These are phyloP conservation scores for Cladosporium sp. DNA, from an alignment of 2,329 filamentous ascomycete species.

Conservation along the genomic window DNA sequence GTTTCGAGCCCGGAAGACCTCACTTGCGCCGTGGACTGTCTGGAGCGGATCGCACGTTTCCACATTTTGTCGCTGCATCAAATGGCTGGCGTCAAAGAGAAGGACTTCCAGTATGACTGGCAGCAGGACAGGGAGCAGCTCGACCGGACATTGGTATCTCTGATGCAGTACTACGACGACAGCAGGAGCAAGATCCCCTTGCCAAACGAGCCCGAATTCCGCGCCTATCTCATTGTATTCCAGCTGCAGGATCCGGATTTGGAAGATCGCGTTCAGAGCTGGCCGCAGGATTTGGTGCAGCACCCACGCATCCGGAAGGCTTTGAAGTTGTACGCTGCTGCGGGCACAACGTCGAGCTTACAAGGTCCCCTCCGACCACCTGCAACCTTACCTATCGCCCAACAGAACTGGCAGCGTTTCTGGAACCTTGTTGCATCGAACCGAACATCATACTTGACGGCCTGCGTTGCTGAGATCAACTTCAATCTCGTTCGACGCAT, in stretches of 20 bases:
- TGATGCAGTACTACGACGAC: slow-evolving; percentile 59
- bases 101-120: slow-evolving; percentile 49
- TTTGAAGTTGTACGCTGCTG: slow-evolving; percentile 53
- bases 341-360: slow-evolving; percentile 49
- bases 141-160: slow-evolving; percentile 57
- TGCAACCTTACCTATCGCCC: slow-evolving; percentile 48
- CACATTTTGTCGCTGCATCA: slow-evolving; percentile 60
- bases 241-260: slow-evolving; percentile 53
- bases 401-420: slow-evolving; percentile 55
- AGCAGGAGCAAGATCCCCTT: slow-evolving; percentile 47
- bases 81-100: slow-evolving; percentile 48
- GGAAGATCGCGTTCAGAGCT: slow-evolving; percentile 55
- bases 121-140: slow-evolving; percentile 62
- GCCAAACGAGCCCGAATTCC: slow-evolving; percentile 60
- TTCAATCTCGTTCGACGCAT: slow-evolving; percentile 57
- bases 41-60: slow-evolving; percentile 61
- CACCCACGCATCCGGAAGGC: slow-evolving; percentile 54
- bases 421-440: slow-evolving; percentile 54
- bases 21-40: slow-evolving; percentile 54
- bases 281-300: slow-evolving; percentile 47
- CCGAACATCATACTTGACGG: slow-evolving; percentile 58
- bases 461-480: slow-evolving; percentile 60
- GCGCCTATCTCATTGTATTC: slow-evolving; percentile 58
- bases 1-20: slow-evolving; percentile 55
- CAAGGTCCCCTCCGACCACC: slow-evolving; percentile 49